Base-by-base conservation (phyloP, 2,329 filamentous ascomycete species). In the Xylariaceae sp. region DNA sequence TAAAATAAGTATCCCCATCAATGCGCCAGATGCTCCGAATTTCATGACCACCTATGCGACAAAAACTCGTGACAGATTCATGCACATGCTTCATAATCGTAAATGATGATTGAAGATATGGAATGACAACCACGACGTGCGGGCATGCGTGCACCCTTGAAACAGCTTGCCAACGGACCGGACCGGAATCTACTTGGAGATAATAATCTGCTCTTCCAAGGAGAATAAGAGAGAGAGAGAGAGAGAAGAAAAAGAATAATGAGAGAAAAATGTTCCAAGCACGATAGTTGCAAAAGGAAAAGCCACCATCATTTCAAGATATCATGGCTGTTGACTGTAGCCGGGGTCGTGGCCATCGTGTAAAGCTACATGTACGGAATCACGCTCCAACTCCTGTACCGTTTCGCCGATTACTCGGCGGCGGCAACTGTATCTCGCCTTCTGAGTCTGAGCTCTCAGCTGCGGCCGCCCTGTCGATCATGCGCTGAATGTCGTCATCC, bases 401-500 rank as follows among this genome's bases (percentile, higher is more conserved):
- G 42, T 65, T 66, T 15, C 67, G 59, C 50, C 65, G 67, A 58
- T 65, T 64, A 34, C 59, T 66, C 50, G 70, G 71, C 0, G 80
- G 71, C 0, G 80, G 80, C 5, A 84, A 72, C 54, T 78, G 72
- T 57, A 85, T 85, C 67, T 85, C 82, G 37, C 78, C 79, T 35
- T 85, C 82, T 13, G 83, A 83, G 50, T 83, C 82, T 15, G 81
- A 83, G 57, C 80, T 77, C 50, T 79, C 80, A n/a, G 74, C 74
- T 37, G 77, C 79, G 2, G 76, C 78, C 2, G 76, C 80, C 42
- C 76, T 76, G 58, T 85, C 82, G 47, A 85, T 72, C 79, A 85
- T 83, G 44, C 77, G 75, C 59, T 85, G 82, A 58, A 85, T 82
- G 45, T 85, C 82, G 48, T 81, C 81, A 44, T 84, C 82, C 1